Evolutionary conservation across 768 basidiomycete species (phyloP), one percentile per base, ranked within the genome.

Genomic region (Coprinopsis marcescibilis): DNA sequence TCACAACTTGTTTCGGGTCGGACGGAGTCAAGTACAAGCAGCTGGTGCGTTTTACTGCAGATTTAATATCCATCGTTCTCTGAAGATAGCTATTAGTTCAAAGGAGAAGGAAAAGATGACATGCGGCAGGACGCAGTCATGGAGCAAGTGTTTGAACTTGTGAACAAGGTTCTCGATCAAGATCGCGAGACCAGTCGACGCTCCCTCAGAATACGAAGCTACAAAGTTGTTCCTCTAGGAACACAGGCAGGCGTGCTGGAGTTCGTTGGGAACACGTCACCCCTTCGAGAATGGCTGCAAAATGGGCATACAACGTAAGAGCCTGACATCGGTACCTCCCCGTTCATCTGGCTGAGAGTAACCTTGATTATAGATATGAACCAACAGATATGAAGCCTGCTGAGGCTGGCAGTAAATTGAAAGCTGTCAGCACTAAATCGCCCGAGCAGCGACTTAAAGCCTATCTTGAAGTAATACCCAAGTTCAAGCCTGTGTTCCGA

Each of bases 81-180:
- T 23, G 20, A 5, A 13, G 14, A 7, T 13, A 20, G 12, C 21
- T 4, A 27, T 4, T 51, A 95, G 91, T 94, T 92, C 67, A 97
- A 99, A 62, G 91, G 91, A 3, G 81, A 87, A 66, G 86, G 86
- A 7, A 73, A 80, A 8, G 96, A 99, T 55, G 96, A 99, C 57
- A 62, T 96, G 37, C 83, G 96, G 32, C 96, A 99, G 64, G 96
- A 99, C 59, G 94, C 94, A 1, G 92, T 98, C 43, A 97, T 99
- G 94, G 91, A 97, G 58, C 96, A 99, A 64, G 91, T 96, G 2
- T 99, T 99, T 57, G 80, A 80, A 15, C 73, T 98, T 15, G 85
- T 93, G 46, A 97, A 98, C 52, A 65, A 75, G 7, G 75, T 97
- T 1, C 74, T 99, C 13, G 58, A 58, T 2, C 71, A 71, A 14